Evolutionary conservation across 805 yeast species (phyloP), one percentile per base, ranked within the genome.

Genomic region (Starmerella kuoi): DNA sequence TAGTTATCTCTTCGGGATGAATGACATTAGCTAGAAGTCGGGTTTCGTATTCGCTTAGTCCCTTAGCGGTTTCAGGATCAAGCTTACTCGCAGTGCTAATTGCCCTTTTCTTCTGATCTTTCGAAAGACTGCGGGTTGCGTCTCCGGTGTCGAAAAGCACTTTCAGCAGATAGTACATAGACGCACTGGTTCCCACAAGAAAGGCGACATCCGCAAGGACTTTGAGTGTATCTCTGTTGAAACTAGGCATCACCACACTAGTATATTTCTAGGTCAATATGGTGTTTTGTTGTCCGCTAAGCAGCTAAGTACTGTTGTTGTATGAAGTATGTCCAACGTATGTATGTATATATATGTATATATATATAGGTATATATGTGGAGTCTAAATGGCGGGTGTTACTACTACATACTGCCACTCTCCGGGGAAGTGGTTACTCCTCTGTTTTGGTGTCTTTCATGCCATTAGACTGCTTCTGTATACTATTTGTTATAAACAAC

Each of bases 1-100:
- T 80, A 21, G 72, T 68, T 33, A 91, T 82, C 45, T 86, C 96
- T 2, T 76, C 77, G 0, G 97, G 94, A 1, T 84, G 73, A 6
- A 91, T 78, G 23, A 88, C 82, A 12, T 81, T 76, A 12, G 80
- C 76, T 44, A 91, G 63, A 2, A 91, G 72, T n/a, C 74, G 66
- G 47, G 74, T 73, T 58, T 91, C 98, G 59, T 91, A 87, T 33
- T 72, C 70, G 51, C 76, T 79, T 32, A 83, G 66, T 7, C 67
- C 70, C 8, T 78, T 57, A 28, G 65, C 65, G 41, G 70, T 63
- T 5, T 58, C 66, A 23, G 96, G 94, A 51, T 79, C 74, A 24
- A 85, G 63, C 53, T 72, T 73, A 45, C 76, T 73, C 42, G 79
- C 59, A 7, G 78, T 71, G 11, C 72, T 65, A 42, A 65, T 61